phyloP scores from a whole-genome alignment of 805 yeast genomes.

The Barnettozyma californica region DNA sequence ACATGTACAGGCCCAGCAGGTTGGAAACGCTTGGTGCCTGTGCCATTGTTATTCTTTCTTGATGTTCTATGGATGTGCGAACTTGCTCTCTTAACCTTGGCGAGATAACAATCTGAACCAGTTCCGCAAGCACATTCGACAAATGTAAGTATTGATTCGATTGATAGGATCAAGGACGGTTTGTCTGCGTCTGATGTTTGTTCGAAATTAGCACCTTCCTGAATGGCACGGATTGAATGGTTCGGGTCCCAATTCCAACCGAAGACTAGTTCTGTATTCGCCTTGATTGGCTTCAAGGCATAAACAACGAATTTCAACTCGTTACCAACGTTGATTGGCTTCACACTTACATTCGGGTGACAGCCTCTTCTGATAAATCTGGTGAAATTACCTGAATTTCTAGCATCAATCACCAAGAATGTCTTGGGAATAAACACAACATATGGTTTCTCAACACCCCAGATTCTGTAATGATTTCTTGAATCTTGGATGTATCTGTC shows the following conservation, averaged over 20 bases:
- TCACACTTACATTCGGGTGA: slow-evolving; percentile 66
- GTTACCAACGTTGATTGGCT: slow-evolving; percentile 34
- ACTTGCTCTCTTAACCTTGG: slow-evolving; percentile 57
- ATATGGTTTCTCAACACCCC: slow-evolving; percentile 64
- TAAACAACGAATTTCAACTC: slow-evolving; percentile 51
- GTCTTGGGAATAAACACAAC: slow-evolving; percentile 52
- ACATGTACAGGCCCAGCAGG: slow-evolving; percentile 24
- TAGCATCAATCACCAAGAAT: slow-evolving; percentile 71
- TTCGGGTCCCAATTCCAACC: slow-evolving; percentile 85
- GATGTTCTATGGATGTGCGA: slow-evolving; percentile 52
- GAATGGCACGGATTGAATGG: slow-evolving; percentile 64
- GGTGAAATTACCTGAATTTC: slow-evolving; percentile 70
- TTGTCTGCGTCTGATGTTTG: slow-evolving; percentile 48
- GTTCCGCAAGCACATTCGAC: slow-evolving; percentile 59
- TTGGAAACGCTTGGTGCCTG: slow-evolving; percentile 28
- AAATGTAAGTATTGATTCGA: slow-evolving; percentile 56
- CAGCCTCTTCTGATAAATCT: slow-evolving; percentile 76
- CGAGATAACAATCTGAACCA: slow-evolving; percentile 47
- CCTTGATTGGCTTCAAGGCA: slow-evolving; percentile 49
- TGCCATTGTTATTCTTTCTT: slow-evolving; percentile 26
- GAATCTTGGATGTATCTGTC: slow-evolving; percentile 58
- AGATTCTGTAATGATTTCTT: slow-evolving; percentile 68
- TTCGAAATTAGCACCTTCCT: slow-evolving; percentile 45
- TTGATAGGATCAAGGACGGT: slow-evolving; percentile 49
- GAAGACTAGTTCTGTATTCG: slow-evolving; percentile 69